These are phyloP conservation scores for Penicillium frequentans DNA, from an alignment of 2,329 filamentous ascomycete genomes.

Conservation along the genomic window DNA sequence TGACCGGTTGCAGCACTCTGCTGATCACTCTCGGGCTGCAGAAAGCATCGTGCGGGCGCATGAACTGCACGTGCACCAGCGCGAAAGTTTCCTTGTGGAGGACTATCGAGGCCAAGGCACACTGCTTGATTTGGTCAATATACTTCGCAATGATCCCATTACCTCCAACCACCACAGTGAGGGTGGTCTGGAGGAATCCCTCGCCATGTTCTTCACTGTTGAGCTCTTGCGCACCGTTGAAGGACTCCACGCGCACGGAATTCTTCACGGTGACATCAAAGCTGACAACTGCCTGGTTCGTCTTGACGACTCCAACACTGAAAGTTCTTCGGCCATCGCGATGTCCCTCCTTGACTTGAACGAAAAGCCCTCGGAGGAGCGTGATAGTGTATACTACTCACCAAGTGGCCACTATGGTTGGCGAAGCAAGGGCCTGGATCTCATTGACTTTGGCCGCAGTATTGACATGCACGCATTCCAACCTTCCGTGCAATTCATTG, in stretches of 20 bases:
- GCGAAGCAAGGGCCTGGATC: slow-evolving; percentile 72
- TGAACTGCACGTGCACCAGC: slow-evolving; percentile 86
- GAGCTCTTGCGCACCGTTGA: slow-evolving; percentile 90
- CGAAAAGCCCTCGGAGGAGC: slow-evolving; percentile 23
- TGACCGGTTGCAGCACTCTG: slow-evolving; percentile 63
- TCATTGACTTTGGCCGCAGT: slow-evolving; percentile 93
- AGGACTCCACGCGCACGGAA: slow-evolving; percentile 72
- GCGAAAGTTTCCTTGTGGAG: slow-evolving; percentile 87
- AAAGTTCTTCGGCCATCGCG: slow-evolving; percentile 20
- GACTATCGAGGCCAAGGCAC: slow-evolving; percentile 89
- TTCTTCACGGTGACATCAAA: slow-evolving; percentile 93
- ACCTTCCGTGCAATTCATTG: slow-evolving; percentile 79
- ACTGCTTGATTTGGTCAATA: slow-evolving; percentile 89
- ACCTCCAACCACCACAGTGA: slow-evolving; percentile 49
- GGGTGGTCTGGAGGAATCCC: slow-evolving; percentile 80
- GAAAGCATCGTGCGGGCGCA: slow-evolving; percentile 80
- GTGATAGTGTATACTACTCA: slow-evolving; percentile 59
- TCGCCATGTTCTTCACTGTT: slow-evolving; percentile 94
- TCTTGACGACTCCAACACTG: slow-evolving; percentile 56
- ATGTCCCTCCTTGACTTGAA: slow-evolving; percentile 32
- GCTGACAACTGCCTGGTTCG: slow-evolving; percentile 92
- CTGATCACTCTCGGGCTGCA: slow-evolving; percentile 64
- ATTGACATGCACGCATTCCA: slow-evolving; percentile 90
- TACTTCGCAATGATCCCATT: slow-evolving; percentile 66
- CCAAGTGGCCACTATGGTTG: slow-evolving; percentile 76